Evolutionary conservation across 768 basidiomycete genomes (phyloP), one percentile per base, ranked within the genome.

Genomic region (Tulasnella sp.): DNA sequence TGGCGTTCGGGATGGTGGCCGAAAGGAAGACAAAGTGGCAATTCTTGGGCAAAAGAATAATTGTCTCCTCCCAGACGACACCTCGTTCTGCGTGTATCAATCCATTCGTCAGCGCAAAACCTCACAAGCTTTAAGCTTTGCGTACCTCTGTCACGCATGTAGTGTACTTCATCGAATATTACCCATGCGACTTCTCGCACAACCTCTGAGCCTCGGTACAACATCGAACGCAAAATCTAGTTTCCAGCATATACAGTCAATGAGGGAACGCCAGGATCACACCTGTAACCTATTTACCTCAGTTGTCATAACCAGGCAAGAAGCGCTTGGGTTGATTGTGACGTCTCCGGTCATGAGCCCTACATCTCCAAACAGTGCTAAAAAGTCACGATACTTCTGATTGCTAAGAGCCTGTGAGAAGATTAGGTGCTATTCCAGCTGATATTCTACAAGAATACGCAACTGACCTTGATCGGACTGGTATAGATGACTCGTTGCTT

Each of bases 131-230:
- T 3, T 22, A 34, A n/a, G n/a, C n/a, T 39, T 36, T 19, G 75
- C 81, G 49, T 14, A 85, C 85, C 85, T 81, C 95, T 95, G 86
- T 99, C 97, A 78, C 97, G 91, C 97, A 99, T 99, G 84, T 99
- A 99, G 82, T 99, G 97, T 78, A 99, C 97, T 84, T 99, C 97
- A 82, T 99, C 97, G 83, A 99, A 99, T 79, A 99, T 90, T 76
- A 99, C 97, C 97, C 97, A 99, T 0, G 96, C 96, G n/a, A 99
- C 97, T 85, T 99, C 97, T 76, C 97, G 93, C 93, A 99, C 96
- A 79, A 99, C 92, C 85, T 99, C 97, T 3, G 96, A 98, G 49
- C 97, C 97, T 74, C 97, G 91, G 82, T 99, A 99, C 36, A 99
- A 85, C 97, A 99, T 99, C 5, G 96, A 98, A 25, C 97, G 91